These are phyloP conservation scores for Camellia granthamiana DNA, from an alignment of 148 eudicot species.

Conservation along the genomic window DNA sequence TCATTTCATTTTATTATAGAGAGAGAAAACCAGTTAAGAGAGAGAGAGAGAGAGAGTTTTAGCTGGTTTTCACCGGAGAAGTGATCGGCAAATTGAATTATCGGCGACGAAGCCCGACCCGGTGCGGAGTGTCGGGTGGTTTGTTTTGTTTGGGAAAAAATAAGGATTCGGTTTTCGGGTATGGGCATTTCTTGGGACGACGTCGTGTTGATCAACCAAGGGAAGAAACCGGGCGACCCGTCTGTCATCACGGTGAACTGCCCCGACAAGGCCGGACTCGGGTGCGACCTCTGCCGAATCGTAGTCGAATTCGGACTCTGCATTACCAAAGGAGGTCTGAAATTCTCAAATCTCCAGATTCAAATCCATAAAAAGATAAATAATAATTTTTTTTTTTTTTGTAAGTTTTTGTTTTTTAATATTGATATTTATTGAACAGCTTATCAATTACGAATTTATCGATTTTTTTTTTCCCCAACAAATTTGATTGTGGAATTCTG, in stretches of 20 bases:
- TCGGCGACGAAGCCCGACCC: too few relatives aligned
- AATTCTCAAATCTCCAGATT: background rate
- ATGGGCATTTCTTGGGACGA: slow-evolving; percentile 68
- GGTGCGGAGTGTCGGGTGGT: too few relatives aligned
- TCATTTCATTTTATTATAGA: too few relatives aligned
- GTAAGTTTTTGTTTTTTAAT: too few relatives aligned
- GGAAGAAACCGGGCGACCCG: slow-evolving; percentile 48
- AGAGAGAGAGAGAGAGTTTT: background rate
- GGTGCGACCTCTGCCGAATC: slow-evolving; percentile 64
- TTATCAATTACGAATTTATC: too few relatives aligned
- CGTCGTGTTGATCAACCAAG: slow-evolving; percentile 55
- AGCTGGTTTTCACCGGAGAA: background rate
- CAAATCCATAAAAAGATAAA: background rate
- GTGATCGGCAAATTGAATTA: background rate
- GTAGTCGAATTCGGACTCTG: slow-evolving; percentile 76
- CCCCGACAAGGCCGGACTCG: slow-evolving; percentile 75
- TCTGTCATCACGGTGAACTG: slow-evolving; percentile 68
- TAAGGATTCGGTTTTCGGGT: background rate
- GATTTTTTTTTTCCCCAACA: background rate
- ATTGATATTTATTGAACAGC: too few relatives aligned
- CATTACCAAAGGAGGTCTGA: slow-evolving; percentile 62
- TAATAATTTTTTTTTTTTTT: too few relatives aligned
- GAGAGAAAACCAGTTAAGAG: too few relatives aligned
- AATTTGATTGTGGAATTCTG: background rate
- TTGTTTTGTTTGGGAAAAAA: background rate